Evolutionary conservation across 805 yeast genomes (phyloP).

Genomic region (Teunomyces cretensis): DNA sequence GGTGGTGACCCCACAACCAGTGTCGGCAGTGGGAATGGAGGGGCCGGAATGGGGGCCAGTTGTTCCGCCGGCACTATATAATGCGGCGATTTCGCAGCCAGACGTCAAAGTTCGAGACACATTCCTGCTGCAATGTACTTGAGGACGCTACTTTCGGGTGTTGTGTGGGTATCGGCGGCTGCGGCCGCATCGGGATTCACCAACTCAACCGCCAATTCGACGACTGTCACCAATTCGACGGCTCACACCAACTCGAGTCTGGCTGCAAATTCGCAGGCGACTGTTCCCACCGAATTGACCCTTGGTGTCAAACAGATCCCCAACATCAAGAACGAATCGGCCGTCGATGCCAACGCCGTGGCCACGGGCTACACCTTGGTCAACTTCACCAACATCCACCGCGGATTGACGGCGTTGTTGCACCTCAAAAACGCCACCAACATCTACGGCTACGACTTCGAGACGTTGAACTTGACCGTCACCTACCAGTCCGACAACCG

Average conservation of each 20-base stretch:
- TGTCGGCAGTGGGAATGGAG: no score
- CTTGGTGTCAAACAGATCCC: slow-evolving; percentile 17
- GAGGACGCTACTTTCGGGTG: no score
- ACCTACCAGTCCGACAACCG: slow-evolving; percentile 17
- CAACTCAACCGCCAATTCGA: no score
- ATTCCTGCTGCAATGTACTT: no score
- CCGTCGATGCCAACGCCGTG: slow-evolving; percentile 20
- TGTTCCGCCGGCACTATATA: no score
- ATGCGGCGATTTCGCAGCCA: no score
- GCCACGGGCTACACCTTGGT: slow-evolving; percentile 20
- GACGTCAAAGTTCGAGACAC: no score
- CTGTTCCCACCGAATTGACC: slow-evolving; percentile 9
- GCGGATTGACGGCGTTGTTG: slow-evolving; percentile 16
- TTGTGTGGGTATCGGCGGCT: no score
- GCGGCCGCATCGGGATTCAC: no score
- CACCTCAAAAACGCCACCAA: slow-evolving; percentile 17
- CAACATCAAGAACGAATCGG: slow-evolving; percentile 16
- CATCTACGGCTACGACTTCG: slow-evolving; percentile 24
- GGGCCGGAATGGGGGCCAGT: no score
- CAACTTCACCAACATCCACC: slow-evolving; percentile 8
- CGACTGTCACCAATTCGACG: no score
- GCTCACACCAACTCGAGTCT: not conserved
- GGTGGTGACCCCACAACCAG: no score
- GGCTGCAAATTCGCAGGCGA: not conserved
- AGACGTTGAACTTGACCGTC: slow-evolving; percentile 18